Evolutionary conservation across 805 yeast genomes (phyloP), one percentile per base, ranked within the genome.

Genomic region (Teunomyces gatunensis): DNA sequence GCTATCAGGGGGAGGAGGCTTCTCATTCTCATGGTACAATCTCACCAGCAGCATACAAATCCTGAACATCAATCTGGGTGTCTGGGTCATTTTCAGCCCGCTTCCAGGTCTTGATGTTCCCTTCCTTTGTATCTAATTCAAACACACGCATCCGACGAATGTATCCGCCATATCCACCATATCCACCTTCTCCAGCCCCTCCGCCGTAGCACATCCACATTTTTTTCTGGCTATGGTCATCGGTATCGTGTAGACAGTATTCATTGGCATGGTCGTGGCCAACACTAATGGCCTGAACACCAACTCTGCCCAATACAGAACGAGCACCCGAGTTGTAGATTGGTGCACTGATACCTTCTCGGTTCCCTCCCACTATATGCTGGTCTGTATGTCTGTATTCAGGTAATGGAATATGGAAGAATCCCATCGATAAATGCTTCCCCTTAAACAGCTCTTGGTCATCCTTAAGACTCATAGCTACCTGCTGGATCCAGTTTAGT

Each of bases 211-310:
- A 94, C 29, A 94, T 69, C 96, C 96, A 89, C 28, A 85, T 66
- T 47, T 68, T 68, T 56, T 74, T 64, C 30, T 61, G 59, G 10
- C 60, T 56, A n/a, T 69, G 62, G 37, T 61, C 54, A 29, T 52
- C 53, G 18, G 71, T 63, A 54, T 87, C 86, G 44, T 75, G 66
- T 49, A 88, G 67, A 66, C 99, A 94, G 63, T 79, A 94, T 60
- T 94, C 98, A 65, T 94, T 94, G 56, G 89, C 87, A 64, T 94
- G 99, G 60, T 94, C 99, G 63, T 94, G 99, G 0, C 99, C 99
- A 12, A 88, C 96, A 46, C 85, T 74, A 0, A 83, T 80, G 0
- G 88, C 89, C 27, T 79, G 70, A 1, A 94, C 90, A 0, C 92
- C 95, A 6, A 87, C 52, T n/a, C 77, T 68, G 5, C 75, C 74